Evolutionary conservation across 2,329 filamentous ascomycete species (phyloP), one percentile per base, ranked within the genome.

Genomic region (Fusarium luffae): DNA sequence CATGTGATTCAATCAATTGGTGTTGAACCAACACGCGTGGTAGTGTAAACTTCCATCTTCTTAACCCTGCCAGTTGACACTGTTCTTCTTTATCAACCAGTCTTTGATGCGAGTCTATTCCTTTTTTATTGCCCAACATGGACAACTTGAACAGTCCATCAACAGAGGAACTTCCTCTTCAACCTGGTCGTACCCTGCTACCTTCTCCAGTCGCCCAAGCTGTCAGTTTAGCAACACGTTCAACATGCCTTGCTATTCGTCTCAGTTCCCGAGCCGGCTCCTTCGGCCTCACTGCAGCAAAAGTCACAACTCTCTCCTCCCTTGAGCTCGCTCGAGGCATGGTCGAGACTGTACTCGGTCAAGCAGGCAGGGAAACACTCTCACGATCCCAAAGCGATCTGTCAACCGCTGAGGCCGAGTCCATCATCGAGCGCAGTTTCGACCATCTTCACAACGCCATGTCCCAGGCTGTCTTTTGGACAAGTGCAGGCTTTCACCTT

Each of bases 181-280:
- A 73, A 19, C 75, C 74, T 4, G 74, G 75, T 14, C 77, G 76
- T 51, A 89, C 87, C 13, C 82, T 91, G 19, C 83, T 91, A 1
- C 89, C 89, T 1, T 72, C 78, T 3, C 82, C 87, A 1, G 77
- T 91, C 48, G 89, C 89, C 34, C 86, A 84, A 54, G 84, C 84
- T 28, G 83, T 91, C 57, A 90, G 88, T 69, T 79, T 90, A 46
- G 86, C 88, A 13, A 88, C 88, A 4, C 83, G 87, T 56, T 89
- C 88, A 5, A 87, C 88, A 18, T 85, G 86, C 28, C 80, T 90
- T 25, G 85, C 85, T 32, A 82, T 89, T 25, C 85, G 86, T 8
- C 77, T 87, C 41, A 82, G 85, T 42, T 85, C 85, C 5, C 75
- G 85, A n/a, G 79, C 88, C 34, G 82, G 85, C 42, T 82, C 83